Percentiles rank a stretch among this genome's conserved stretches.
These are phyloP conservation scores for Acer negundo DNA, from an alignment of 345 rosid genomes.

Conservation along the genomic window DNA sequence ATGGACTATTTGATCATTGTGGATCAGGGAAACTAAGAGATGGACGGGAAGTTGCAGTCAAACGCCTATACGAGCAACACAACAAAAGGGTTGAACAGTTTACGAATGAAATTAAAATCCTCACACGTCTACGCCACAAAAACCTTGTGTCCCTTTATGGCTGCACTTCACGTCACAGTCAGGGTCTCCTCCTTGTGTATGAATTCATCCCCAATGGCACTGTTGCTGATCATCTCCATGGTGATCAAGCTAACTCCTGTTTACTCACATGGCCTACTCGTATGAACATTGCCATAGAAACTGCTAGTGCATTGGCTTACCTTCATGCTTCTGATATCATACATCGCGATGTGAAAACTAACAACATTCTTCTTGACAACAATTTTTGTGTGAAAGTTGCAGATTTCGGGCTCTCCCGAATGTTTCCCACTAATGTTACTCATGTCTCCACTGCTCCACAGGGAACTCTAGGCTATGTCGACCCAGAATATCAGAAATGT, in stretches of 20 bases:
- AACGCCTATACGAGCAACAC: slow-evolving; percentile 57
- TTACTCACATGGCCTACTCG: slow-evolving; percentile 51
- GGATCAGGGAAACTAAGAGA: slow-evolving; percentile 55
- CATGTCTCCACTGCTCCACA: slow-evolving; percentile 74
- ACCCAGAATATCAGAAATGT: slow-evolving; percentile 60
- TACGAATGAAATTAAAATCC: slow-evolving; percentile 55
- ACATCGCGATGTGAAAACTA: slow-evolving; percentile 67
- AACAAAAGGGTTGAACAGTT: slow-evolving; percentile 47
- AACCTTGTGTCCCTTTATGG: slow-evolving; percentile 70
- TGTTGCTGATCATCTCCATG: slow-evolving; percentile 61
- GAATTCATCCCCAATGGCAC: slow-evolving; percentile 63
- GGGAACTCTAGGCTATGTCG: slow-evolving; percentile 67
- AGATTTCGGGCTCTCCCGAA: slow-evolving; percentile 62
- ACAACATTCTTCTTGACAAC: slow-evolving; percentile 60
- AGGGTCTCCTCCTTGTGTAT: slow-evolving; percentile 61
- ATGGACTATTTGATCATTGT: neutral
- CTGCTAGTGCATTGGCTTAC: slow-evolving; percentile 58
- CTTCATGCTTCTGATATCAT: slow-evolving; percentile 57
- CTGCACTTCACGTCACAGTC: slow-evolving; percentile 54
- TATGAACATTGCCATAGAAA: slow-evolving; percentile 58
- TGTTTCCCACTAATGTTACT: slow-evolving; percentile 52
- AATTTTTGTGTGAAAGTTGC: slow-evolving; percentile 62
- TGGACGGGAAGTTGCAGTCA: slow-evolving; percentile 71
- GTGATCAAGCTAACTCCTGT: slow-evolving; percentile 30
- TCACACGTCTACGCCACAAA: slow-evolving; percentile 58